phyloP scores from a whole-genome alignment of 176 grass and related monocot species.

The Paspalum notatum region DNA sequence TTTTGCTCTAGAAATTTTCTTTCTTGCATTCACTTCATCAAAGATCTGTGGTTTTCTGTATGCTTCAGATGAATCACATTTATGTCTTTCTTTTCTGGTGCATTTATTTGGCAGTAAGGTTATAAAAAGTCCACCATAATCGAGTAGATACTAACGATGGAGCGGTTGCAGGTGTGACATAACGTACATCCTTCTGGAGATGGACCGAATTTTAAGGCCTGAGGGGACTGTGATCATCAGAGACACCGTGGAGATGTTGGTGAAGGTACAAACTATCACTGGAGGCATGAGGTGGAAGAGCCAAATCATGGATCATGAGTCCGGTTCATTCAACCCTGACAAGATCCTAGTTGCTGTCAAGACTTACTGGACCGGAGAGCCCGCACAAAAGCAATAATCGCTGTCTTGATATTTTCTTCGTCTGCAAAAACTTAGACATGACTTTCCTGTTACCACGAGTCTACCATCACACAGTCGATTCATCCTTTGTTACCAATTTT shows the following conservation, averaged over 20 bases:
- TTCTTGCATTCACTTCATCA: not conserved
- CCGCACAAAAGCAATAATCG: conserved; percentile 41
- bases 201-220: conserved; percentile 77
- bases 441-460: not conserved
- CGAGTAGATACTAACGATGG: not conserved
- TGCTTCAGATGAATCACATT: not conserved
- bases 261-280: conserved; percentile 54
- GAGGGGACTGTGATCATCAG: conserved; percentile 78
- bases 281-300: conserved; percentile 79
- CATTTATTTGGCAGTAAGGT: not conserved
- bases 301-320: conserved; percentile 79
- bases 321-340: conserved; percentile 70
- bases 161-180: conserved; percentile 63
- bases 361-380: conserved; percentile 70
- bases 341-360: conserved; percentile 85
- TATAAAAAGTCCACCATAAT: not conserved
- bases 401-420: not conserved
- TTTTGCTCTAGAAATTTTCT: conserved; percentile 12
- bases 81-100: not conserved
- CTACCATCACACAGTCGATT: not conserved
- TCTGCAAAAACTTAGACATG: not conserved
- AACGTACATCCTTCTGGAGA: conserved; percentile 67
- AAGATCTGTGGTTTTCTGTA: not conserved
- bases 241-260: conserved; percentile 58
- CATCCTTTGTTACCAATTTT: not conserved